Percentiles rank a stretch among this genome's conserved stretches.
Conservation (phyloP, 2,329 filamentous ascomycete species). For the Teratosphaeria pseudoeucalypti region DNA sequence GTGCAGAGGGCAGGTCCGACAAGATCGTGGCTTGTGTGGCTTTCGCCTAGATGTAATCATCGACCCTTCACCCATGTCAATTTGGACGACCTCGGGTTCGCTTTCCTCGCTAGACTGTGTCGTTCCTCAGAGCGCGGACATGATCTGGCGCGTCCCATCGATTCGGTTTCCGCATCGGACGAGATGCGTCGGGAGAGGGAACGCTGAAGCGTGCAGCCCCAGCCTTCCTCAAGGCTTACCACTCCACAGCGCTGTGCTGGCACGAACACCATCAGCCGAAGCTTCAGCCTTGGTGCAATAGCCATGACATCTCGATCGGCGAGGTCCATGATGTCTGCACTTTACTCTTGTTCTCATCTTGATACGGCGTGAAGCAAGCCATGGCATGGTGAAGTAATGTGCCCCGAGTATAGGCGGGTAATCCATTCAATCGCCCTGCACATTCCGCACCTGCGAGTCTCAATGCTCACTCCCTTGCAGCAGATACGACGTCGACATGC, state of each 20-base stretch:
- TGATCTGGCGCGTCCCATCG: slow-evolving; percentile 57
- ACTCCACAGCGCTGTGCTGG: slow-evolving; percentile 71
- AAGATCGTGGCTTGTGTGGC: slow-evolving; percentile 43
- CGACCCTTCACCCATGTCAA: slow-evolving; percentile 70
- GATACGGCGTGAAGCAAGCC: too few relatives aligned
- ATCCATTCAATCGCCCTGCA: slow-evolving; percentile 68
- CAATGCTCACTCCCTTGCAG: slow-evolving; percentile 67
- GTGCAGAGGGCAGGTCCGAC: background rate
- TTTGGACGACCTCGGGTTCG: slow-evolving; percentile 57
- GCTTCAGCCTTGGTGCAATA: slow-evolving; percentile 83
- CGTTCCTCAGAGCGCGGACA: slow-evolving; percentile 51
- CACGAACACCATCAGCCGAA: slow-evolving; percentile 71
- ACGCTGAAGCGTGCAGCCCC: slow-evolving; percentile 65
- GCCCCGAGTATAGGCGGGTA: slow-evolving; percentile 66
- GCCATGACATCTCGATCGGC: slow-evolving; percentile 55
- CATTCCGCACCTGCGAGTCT: slow-evolving; percentile 76
- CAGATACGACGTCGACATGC: slow-evolving; percentile 72
- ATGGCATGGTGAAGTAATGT: slow-evolving; percentile 9
- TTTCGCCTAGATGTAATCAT: slow-evolving; percentile 60
- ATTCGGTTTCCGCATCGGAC: slow-evolving; percentile 68
- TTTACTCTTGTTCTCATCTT: too few relatives aligned
- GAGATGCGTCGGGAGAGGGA: slow-evolving; percentile 85
- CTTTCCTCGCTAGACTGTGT: slow-evolving; percentile 47
- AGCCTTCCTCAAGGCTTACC: slow-evolving; percentile 58
- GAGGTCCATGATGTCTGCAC: too few relatives aligned